A percentile compares a stretch with the other conserved stretches of the same genome.
Evolutionary conservation across 2,329 filamentous ascomycete species (phyloP).

Genomic region (Fusarium ambrosium): DNA sequence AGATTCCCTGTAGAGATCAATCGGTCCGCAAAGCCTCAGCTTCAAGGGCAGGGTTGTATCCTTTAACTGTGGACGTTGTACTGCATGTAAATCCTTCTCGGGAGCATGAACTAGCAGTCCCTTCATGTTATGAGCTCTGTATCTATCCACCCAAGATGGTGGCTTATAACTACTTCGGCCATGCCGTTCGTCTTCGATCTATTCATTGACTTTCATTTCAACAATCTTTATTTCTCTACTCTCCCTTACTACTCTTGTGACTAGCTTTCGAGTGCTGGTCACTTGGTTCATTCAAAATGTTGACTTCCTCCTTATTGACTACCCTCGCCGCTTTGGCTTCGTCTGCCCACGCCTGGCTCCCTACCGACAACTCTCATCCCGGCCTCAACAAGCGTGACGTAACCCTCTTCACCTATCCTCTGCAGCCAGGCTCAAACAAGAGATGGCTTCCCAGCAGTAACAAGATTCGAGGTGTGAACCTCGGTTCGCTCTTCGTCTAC

Average conservation of each 20-base stretch:
- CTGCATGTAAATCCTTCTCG: background rate
- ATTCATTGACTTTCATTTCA: background rate
- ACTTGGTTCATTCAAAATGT: slow-evolving; percentile 21
- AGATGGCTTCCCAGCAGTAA: slow-evolving; percentile 28
- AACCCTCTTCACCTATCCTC: slow-evolving; percentile 17
- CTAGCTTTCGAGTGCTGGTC: background rate
- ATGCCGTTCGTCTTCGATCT: background rate
- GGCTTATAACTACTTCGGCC: slow-evolving; percentile 1
- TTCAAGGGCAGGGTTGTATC: background rate
- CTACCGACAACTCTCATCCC: background rate
- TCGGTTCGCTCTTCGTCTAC: slow-evolving; percentile 65
- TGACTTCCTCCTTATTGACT: slow-evolving; percentile 15
- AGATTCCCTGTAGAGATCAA: slow-evolving; percentile 3
- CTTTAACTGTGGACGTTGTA: background rate
- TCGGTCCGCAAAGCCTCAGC: slow-evolving; percentile 1
- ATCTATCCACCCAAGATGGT: background rate
- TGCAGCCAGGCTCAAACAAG: slow-evolving; percentile 3
- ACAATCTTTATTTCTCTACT: background rate
- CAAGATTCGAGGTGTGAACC: slow-evolving; percentile 69
- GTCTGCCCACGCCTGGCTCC: slow-evolving; percentile 40
- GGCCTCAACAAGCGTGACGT: slow-evolving; percentile 10
- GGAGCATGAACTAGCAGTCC: slow-evolving; percentile 12
- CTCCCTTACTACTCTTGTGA: background rate
- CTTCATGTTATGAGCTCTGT: background rate
- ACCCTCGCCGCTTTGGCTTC: slow-evolving; percentile 29